Base-by-base conservation (phyloP, 768 basidiomycete species). In the Phaeotremella fagi region DNA sequence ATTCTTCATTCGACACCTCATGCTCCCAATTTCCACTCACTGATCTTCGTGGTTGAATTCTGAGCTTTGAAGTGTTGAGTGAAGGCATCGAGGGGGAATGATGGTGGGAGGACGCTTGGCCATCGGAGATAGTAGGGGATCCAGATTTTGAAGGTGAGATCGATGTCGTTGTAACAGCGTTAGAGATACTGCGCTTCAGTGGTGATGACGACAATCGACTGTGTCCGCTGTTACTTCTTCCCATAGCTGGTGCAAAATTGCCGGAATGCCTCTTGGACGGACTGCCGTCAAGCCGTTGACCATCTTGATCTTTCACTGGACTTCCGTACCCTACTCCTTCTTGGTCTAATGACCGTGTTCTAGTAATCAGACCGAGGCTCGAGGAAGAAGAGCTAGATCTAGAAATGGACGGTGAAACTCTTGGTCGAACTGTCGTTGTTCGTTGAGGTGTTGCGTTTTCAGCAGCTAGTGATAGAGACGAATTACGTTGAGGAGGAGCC, bases 391-490 rank as follows among this genome's bases (percentile, higher is more conserved):
- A 53, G 29, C 46, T 48, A 15, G 56, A 52, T 15, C 56, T 45
- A n/a, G 56, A 58, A 35, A 57, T 46, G 29, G 55, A 57, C 12
- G 55, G 55, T 1, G 55, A 57, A 26, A 52, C 45, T 51, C 51
- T 47, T 3, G 55, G 55, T 33, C 50, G 50, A 16, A 52, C 20
- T 22, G 15, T 18, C 20, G 4, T 44, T 48, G 12, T 28, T 38
- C 9, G 43, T 25, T 15, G 36, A 27, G 25, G 55, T 45, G 15
- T n/a, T 52, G 31, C 5, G 48, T 22, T 24, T 12, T 50, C 41
- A 24, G 28, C 38, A 14, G 56, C 44, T 18, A 47, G 48, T 24
- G 56, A 58, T n/a, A 28, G 45, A 12, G 56, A 58, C 16, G 50
- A 44, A 20, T 23, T 48, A 4, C 41, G 45, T 6, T 42, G 15